These are phyloP conservation scores for Artemisia argyi DNA, from an alignment of 129 eudicot species.

Conservation along the genomic window DNA sequence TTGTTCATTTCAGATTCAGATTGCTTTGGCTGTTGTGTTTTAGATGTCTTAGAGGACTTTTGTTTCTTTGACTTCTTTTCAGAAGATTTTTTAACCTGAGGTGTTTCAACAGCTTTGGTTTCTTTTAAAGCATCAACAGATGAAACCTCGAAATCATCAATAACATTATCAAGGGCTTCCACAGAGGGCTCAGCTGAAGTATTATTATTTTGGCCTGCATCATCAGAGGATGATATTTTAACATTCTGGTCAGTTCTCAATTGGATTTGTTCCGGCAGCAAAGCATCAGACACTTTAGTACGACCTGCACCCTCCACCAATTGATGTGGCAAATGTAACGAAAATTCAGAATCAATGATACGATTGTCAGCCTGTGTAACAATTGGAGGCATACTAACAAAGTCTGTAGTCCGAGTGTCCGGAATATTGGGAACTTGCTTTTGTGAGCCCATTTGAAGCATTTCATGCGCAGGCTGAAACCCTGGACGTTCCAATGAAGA, in stretches of 20 bases:
- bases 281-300: background rate
- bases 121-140: slow-evolving; percentile 37
- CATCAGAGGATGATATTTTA: too few species aligned
- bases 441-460: slow-evolving; percentile 52
- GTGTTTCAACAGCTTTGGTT: slow-evolving; percentile 42
- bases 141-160: slow-evolving; percentile 7
- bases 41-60: slow-evolving; percentile 61
- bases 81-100: slow-evolving; percentile 52
- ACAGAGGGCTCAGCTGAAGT: too few species aligned
- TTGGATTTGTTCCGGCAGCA: background rate
- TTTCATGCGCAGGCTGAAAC: slow-evolving; percentile 28
- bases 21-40: slow-evolving; percentile 47
- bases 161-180: too few species aligned
- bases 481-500: slow-evolving; percentile 34
- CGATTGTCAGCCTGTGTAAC: slow-evolving; percentile 31
- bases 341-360: slow-evolving; percentile 32
- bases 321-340: slow-evolving; percentile 69
- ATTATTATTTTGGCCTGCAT: too few species aligned
- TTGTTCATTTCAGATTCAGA: slow-evolving; percentile 43
- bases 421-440: slow-evolving; percentile 38
- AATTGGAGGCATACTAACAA: slow-evolving; percentile 37
- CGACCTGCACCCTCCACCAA: slow-evolving; percentile 28
- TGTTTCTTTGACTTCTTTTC: slow-evolving; percentile 87
- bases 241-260: too few species aligned
- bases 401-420: slow-evolving; percentile 33